Conservation (phyloP, 2,329 filamentous ascomycete genomes). For the Myotisia sp. region DNA sequence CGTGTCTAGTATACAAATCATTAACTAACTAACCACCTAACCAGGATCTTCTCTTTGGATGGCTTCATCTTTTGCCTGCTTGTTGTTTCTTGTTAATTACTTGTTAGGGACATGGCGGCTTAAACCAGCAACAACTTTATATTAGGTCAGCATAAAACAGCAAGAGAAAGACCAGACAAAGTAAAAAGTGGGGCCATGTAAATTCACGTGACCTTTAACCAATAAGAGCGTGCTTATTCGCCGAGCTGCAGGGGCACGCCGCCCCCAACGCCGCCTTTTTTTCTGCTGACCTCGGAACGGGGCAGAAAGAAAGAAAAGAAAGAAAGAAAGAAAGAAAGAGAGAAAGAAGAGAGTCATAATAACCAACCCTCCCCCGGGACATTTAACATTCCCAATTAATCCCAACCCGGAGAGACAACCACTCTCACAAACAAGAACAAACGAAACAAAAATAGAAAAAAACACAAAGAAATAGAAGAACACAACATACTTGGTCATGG, state of each 20-base stretch:
- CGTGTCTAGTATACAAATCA: too few relatives aligned
- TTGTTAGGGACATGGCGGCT: too few relatives aligned
- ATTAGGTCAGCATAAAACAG: too few relatives aligned
- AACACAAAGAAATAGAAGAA: not conserved
- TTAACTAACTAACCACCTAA: too few relatives aligned
- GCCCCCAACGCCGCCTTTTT: too few relatives aligned
- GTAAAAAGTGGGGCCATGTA: not conserved
- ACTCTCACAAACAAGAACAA: not conserved
- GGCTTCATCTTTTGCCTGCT: too few relatives aligned
- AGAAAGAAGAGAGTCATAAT: not conserved
- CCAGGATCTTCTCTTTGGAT: too few relatives aligned
- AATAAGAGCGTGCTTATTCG: not conserved
- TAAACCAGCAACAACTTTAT: too few relatives aligned
- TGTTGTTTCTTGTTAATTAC: too few relatives aligned
- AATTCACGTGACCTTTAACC: not conserved
- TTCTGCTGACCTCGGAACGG: too few relatives aligned
- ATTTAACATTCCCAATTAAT: not conserved
- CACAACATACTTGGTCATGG: constrained; percentile 44
- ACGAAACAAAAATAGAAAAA: not conserved
- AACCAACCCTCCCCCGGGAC: not conserved
- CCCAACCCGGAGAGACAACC: not conserved
- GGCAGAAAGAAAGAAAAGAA: not conserved
- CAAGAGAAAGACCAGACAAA: too few relatives aligned
- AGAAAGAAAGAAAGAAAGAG: not conserved
- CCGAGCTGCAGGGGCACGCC: not conserved